phyloP scores from a whole-genome alignment of 2,329 filamentous ascomycete genomes.

The Ceratocystis cacaofunesta region DNA sequence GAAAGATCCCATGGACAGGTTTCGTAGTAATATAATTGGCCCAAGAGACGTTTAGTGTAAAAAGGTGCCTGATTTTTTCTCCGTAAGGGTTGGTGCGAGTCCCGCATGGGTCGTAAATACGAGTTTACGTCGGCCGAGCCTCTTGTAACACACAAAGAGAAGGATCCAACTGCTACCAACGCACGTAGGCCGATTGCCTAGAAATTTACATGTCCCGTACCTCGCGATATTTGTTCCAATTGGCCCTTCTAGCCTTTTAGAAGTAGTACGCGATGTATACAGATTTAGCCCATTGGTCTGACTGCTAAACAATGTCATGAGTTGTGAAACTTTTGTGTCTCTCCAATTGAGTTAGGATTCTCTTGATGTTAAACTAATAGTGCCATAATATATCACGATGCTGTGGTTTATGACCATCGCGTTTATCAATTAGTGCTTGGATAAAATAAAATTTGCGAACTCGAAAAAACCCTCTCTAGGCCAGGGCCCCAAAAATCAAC shows the following conservation, averaged over 20 bases:
- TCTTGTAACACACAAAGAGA: neutral
- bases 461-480: no score
- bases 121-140: slow-evolving; percentile 11
- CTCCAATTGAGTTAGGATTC: no score
- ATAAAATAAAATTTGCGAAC: no score
- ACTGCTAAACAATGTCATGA: neutral
- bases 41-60: neutral
- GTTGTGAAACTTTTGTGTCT: no score
- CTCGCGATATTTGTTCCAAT: no score
- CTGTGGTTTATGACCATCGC: no score
- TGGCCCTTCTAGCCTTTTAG: neutral
- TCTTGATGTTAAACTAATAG: no score
- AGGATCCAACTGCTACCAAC: neutral
- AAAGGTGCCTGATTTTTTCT: neutral
- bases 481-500: no score
- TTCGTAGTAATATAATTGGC: neutral
- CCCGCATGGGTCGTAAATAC: slow-evolving; percentile 10
- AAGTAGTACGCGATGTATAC: neutral
- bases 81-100: neutral
- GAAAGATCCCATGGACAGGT: neutral
- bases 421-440: no score
- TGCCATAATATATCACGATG: no score
- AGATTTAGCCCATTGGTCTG: neutral
- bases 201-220: no score
- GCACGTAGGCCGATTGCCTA: no score